Evolutionary conservation across 768 basidiomycete species (phyloP).

Genomic region (Suillus lakei): DNA sequence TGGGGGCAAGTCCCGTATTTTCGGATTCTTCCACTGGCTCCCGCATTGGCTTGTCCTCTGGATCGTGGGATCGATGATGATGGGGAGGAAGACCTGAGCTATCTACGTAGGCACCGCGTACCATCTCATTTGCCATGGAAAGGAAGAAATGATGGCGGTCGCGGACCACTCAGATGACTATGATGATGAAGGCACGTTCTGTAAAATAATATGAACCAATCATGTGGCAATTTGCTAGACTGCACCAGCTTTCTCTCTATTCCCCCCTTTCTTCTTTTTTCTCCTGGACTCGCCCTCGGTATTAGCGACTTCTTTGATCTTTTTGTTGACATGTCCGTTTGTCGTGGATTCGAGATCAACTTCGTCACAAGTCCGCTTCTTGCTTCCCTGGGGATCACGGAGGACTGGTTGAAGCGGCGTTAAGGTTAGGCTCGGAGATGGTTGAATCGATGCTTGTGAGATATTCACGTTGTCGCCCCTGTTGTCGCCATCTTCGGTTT

Average conservation of each 20-base stretch:
- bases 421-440: neutral
- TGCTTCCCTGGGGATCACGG: neutral
- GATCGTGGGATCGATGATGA: conserved; percentile 10
- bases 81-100: neutral
- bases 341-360: conserved; percentile 6
- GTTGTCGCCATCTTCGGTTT: neutral
- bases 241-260: conserved; percentile 11
- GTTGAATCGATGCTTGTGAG: neutral
- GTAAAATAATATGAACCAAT: neutral
- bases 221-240: neutral
- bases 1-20: conserved; percentile 44
- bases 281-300: conserved; percentile 15
- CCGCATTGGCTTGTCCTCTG: conserved; percentile 29
- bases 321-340: neutral
- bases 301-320: neutral
- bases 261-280: conserved; percentile 28
- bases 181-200: neutral
- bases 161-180: neutral
- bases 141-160: neutral
- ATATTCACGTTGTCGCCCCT: neutral
- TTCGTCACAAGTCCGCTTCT: conserved; percentile 29
- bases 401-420: neutral
- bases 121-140: neutral
- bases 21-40: conserved; percentile 26
- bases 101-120: neutral